Evolutionary conservation across 2,329 filamentous ascomycete genomes (phyloP).

Genomic region (Fusarium anthophilum): DNA sequence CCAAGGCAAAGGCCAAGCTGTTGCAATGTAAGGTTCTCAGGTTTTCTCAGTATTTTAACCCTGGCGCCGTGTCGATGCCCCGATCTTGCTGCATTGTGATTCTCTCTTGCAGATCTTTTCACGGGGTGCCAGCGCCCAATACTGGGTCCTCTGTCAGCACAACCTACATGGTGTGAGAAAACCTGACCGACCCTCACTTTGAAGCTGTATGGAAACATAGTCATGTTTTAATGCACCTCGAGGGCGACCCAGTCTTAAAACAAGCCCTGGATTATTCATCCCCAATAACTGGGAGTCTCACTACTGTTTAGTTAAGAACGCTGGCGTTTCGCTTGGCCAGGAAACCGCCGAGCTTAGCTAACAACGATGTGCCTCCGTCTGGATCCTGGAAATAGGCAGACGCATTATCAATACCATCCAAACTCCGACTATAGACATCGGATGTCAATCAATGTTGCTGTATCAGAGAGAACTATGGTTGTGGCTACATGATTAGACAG

Average conservation of each 20-base stretch:
- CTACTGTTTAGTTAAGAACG: not conserved
- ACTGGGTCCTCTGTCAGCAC: not conserved
- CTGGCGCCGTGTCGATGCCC: not conserved
- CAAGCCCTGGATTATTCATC: conserved; percentile 20
- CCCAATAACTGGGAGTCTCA: conserved; percentile 20
- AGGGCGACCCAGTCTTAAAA: conserved; percentile 9
- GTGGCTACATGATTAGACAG: not conserved
- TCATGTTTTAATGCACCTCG: not conserved
- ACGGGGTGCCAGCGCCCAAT: not conserved
- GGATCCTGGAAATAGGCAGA: not conserved
- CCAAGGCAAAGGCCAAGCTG: not conserved
- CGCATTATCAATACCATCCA: not conserved
- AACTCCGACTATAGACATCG: not conserved
- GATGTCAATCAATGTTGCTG: not conserved
- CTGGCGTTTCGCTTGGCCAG: conserved; percentile 1
- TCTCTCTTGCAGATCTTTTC: conserved; percentile 1
- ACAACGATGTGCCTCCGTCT: not conserved
- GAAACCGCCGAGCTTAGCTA: conserved; percentile 4
- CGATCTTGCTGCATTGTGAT: not conserved
- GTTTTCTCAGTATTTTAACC: not conserved
- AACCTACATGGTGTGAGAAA: not conserved
- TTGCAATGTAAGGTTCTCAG: not conserved
- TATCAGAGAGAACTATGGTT: not conserved
- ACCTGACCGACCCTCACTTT: not conserved
- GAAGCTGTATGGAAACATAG: not conserved